phyloP scores from a whole-genome alignment of 2,329 filamentous ascomycete species.

The Claviceps maximensis region DNA sequence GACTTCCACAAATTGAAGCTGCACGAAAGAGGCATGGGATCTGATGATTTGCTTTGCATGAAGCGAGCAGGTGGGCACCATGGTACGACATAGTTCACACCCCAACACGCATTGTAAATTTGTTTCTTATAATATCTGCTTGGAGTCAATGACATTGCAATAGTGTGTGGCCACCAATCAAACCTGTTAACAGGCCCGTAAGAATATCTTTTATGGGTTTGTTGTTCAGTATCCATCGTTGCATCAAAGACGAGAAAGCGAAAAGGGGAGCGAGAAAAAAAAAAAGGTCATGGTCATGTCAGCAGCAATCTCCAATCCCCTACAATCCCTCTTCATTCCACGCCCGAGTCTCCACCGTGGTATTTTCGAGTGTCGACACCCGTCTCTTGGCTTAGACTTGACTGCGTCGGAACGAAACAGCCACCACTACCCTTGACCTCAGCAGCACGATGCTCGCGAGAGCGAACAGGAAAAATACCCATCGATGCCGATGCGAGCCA shows the following conservation, averaged over 20 bases:
- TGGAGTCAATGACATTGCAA: not conserved
- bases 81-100: not conserved
- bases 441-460: constrained; percentile 21
- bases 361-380: not conserved
- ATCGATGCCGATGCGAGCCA: constrained; percentile 55
- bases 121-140: not conserved
- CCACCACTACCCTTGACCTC: constrained; percentile 22
- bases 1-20: not conserved
- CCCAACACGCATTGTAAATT: not conserved
- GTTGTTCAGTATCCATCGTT: not conserved
- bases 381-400: constrained; percentile 21
- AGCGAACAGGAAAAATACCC: constrained; percentile 40
- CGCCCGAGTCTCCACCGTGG: not conserved
- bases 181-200: not conserved
- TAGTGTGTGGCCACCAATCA: not conserved
- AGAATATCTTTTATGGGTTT: not conserved
- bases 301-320: not conserved
- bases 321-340: not conserved
- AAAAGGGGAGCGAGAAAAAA: not conserved
- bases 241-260: not conserved
- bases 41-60: not conserved
- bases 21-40: not conserved
- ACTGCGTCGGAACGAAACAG: constrained; percentile 32
- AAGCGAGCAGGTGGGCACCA: not conserved
- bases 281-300: not conserved